Percentiles rank a stretch among this genome's conserved stretches.
These are phyloP conservation scores for Colletotrichum cuscutae DNA, from an alignment of 2,329 filamentous ascomycete genomes.

Conservation along the genomic window DNA sequence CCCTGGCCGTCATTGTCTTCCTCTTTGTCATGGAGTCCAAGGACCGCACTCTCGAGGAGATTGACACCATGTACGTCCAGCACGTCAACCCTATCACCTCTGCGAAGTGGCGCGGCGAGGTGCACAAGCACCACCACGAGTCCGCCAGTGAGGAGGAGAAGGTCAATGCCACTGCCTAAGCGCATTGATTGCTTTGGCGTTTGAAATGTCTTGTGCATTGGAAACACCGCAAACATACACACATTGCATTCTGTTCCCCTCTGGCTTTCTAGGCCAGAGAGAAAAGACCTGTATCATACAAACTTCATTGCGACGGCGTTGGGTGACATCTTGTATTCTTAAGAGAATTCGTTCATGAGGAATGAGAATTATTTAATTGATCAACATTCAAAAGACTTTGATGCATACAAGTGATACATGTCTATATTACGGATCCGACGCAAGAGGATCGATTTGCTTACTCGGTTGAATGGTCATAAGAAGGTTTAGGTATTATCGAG, in stretches of 20 bases:
- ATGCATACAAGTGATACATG: neutral
- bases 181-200: neutral
- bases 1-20: constrained; percentile 73
- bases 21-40: constrained; percentile 81
- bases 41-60: constrained; percentile 78
- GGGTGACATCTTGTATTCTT: constrained; percentile 14
- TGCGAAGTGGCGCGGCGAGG: constrained; percentile 44
- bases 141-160: constrained; percentile 28
- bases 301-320: constrained; percentile 34
- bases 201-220: neutral
- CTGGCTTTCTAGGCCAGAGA: neutral
- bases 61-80: constrained; percentile 78
- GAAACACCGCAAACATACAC: neutral
- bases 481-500: too few species aligned
- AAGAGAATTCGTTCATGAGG: constrained; percentile 25
- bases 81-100: constrained; percentile 61
- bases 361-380: constrained; percentile 28
- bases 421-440: too few species aligned
- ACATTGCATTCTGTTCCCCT: neutral
- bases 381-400: neutral
- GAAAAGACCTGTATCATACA: constrained; percentile 20
- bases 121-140: constrained; percentile 40
- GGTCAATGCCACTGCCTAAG: constrained; percentile 16
- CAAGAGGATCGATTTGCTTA: too few species aligned
- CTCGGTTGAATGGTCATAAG: too few species aligned